phyloP scores from a whole-genome alignment of 2,329 filamentous ascomycete genomes.

The Tympanopsis confertula region DNA sequence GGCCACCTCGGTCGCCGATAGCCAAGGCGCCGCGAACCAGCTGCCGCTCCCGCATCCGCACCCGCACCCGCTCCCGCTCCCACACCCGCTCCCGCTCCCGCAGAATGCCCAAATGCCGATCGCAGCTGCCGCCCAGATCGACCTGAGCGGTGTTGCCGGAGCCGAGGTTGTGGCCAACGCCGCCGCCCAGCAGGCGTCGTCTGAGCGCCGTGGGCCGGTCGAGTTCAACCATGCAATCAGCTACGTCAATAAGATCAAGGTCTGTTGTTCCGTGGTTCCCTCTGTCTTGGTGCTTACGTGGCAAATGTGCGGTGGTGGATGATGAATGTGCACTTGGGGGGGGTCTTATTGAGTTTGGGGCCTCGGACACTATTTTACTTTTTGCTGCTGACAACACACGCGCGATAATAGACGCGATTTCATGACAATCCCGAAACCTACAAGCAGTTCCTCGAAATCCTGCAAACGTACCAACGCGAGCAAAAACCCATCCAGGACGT shows the following conservation, averaged over 20 bases:
- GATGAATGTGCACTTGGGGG: constrained; percentile 1
- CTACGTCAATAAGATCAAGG: constrained; percentile 99
- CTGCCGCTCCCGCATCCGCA: constrained; percentile 26
- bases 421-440: constrained; percentile 95
- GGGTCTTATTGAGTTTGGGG: neutral
- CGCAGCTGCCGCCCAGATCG: neutral
- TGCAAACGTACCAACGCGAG: constrained; percentile 95
- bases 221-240: constrained; percentile 99
- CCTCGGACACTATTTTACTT: constrained; percentile 6
- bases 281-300: neutral
- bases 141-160: neutral
- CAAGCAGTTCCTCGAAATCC: constrained; percentile 95
- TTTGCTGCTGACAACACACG: constrained; percentile 2
- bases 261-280: constrained; percentile 81
- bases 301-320: constrained; percentile 2
- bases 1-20: constrained; percentile 16
- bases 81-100: constrained; percentile 51
- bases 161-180: constrained; percentile 46
- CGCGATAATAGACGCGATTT: constrained; percentile 68
- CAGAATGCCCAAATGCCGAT: constrained; percentile 37
- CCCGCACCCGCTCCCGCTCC: constrained; percentile 23
- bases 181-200: constrained; percentile 40
- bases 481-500: constrained; percentile 98
- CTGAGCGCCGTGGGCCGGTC: constrained; percentile 84
- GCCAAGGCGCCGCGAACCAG: constrained; percentile 10